These are phyloP conservation scores for Baudoinia panamericana DNA, from an alignment of 495 filamentous ascomycete genomes.

Conservation along the genomic window DNA sequence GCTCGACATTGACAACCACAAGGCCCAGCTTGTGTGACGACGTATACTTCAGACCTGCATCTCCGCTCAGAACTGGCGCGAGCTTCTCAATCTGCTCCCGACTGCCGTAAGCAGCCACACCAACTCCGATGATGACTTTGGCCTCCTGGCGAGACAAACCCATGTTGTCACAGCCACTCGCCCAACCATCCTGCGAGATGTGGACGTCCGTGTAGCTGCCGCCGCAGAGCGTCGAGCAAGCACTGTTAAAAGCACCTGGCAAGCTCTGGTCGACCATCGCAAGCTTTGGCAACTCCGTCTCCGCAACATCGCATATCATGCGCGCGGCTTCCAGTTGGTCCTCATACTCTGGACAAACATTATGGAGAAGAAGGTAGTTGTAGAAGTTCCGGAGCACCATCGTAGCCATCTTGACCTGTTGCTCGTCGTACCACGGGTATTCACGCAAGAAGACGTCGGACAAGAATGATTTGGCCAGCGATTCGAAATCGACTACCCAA, in stretches of 20 bases:
- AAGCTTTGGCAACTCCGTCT: slow-evolving; percentile 50
- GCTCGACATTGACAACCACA: slow-evolving; percentile 40
- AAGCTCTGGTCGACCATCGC: slow-evolving; percentile 36
- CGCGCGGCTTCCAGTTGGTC: slow-evolving; percentile 53
- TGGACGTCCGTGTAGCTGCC: slow-evolving; percentile 34
- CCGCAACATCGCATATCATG: slow-evolving; percentile 51
- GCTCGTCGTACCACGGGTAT: slow-evolving; percentile 35
- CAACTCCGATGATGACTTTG: slow-evolving; percentile 30
- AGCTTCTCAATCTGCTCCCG: slow-evolving; percentile 21
- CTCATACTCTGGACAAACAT: slow-evolving; percentile 71
- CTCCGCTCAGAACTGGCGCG: background rate
- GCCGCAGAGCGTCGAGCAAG: slow-evolving; percentile 47
- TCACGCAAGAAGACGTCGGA: slow-evolving; percentile 35
- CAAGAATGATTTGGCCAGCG: slow-evolving; percentile 63
- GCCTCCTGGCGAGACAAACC: slow-evolving; percentile 25
- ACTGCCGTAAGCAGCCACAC: slow-evolving; percentile 27
- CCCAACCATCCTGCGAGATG: slow-evolving; percentile 25
- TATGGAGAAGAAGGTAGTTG: slow-evolving; percentile 71
- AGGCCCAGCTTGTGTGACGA: slow-evolving; percentile 40
- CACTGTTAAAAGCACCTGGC: slow-evolving; percentile 66
- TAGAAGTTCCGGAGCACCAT: slow-evolving; percentile 71
- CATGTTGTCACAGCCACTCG: slow-evolving; percentile 18
- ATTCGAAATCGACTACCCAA: slow-evolving; percentile 72
- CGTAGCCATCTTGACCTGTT: slow-evolving; percentile 39
- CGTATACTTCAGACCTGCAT: slow-evolving; percentile 25